phyloP scores from a whole-genome alignment of 73 alveolate species.

The Symbiodinium natans region DNA sequence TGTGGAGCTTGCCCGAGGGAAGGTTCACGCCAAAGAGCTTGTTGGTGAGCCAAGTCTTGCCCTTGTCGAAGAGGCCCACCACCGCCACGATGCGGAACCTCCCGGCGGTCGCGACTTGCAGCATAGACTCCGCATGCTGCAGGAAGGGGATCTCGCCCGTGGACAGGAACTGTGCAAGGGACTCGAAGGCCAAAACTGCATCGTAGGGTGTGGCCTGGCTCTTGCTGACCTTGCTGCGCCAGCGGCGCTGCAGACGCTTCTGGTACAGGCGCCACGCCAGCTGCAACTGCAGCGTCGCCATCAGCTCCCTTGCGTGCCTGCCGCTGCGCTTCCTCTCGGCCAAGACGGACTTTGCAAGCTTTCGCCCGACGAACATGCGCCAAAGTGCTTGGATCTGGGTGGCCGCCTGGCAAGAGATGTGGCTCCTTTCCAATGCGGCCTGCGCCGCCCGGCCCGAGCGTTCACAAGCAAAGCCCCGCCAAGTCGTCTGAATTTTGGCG shows the following conservation, averaged over 20 bases:
- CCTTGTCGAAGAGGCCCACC: slow-evolving; percentile 37
- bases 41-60: slow-evolving; percentile 48
- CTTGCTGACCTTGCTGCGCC: not conserved
- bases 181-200: slow-evolving; percentile 42
- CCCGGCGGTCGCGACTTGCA: not conserved
- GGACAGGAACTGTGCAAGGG: slow-evolving; percentile 38
- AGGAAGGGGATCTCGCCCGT: slow-evolving; percentile 20
- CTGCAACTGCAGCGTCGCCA: not conserved
- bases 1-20: slow-evolving; percentile 30
- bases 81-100: slow-evolving; percentile 46
- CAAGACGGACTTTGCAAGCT: not conserved
- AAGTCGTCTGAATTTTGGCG: too few species aligned
- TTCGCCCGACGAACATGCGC: not conserved
- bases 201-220: not conserved
- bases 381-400: not conserved
- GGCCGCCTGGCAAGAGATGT: not conserved
- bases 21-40: slow-evolving; percentile 14
- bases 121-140: slow-evolving; percentile 25
- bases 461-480: too few species aligned
- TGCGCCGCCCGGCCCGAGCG: too few species aligned
- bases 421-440: too few species aligned
- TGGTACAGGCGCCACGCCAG: not conserved
- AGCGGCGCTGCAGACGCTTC: not conserved
- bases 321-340: not conserved
- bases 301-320: not conserved